A percentile compares a stretch with the other conserved stretches of the same genome.
Conservation (phyloP, 108 stramenopile genomes). For the Phaeodactylum tricornutum region DNA sequence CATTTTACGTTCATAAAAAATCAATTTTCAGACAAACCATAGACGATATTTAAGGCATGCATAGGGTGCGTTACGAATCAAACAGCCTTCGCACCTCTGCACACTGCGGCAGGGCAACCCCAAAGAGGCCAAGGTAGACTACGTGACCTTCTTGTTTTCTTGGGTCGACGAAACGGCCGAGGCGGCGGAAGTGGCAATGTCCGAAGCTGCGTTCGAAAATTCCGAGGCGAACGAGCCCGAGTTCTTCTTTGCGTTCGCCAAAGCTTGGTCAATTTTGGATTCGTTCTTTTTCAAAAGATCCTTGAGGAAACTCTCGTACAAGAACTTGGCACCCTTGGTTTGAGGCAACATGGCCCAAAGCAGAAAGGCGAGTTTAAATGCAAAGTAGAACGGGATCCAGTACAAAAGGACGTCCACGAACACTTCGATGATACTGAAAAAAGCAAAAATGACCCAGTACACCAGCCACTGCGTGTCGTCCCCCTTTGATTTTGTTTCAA, state of each 20-base stretch:
- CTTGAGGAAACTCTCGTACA: conserved; percentile 82
- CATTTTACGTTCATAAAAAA: too few relatives aligned
- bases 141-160: too few relatives aligned
- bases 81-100: too few relatives aligned
- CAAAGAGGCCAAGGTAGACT: too few relatives aligned
- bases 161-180: conserved; percentile 69
- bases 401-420: conserved; percentile 69
- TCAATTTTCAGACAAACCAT: too few relatives aligned
- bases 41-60: too few relatives aligned
- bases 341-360: conserved; percentile 82
- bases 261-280: conserved; percentile 67
- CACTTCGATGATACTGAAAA: conserved; percentile 80
- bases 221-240: too few relatives aligned
- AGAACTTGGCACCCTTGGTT: conserved; percentile 80
- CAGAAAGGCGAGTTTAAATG: conserved; percentile 85
- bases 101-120: too few relatives aligned
- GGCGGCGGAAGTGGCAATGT: conserved; percentile 21
- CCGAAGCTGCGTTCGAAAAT: too few relatives aligned
- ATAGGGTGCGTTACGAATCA: too few relatives aligned
- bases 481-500: conserved; percentile 51
- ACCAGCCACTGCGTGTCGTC: conserved; percentile 92
- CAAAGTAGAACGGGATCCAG: conserved; percentile 88
- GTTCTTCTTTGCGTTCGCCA: conserved; percentile 70
- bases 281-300: conserved; percentile 80
- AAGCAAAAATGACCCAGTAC: conserved; percentile 88